Conservation (phyloP, 2,329 filamentous ascomycete genomes). For the Trichoderma atroviride region DNA sequence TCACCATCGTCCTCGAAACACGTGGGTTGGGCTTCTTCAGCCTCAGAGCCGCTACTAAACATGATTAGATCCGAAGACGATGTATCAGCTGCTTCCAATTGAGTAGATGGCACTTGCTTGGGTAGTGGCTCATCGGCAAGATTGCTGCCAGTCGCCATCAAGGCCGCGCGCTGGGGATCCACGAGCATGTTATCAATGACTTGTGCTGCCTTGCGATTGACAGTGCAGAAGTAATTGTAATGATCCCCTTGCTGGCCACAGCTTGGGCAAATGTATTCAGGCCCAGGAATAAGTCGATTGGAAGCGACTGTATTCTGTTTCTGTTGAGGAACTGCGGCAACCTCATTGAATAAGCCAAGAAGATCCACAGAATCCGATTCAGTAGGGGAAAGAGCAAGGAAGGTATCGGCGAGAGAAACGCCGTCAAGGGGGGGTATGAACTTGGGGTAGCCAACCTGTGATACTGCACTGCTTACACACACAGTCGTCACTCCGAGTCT, state of each 20-base stretch:
- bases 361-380: not conserved
- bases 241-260: constrained; percentile 30
- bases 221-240: constrained; percentile 27
- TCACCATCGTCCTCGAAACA: not conserved
- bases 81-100: not conserved
- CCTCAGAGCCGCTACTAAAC: not conserved
- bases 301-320: constrained; percentile 28
- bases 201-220: not conserved
- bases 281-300: constrained; percentile 4
- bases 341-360: not conserved
- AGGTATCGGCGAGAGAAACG: not conserved
- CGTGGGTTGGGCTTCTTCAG: not conserved
- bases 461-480: constrained; percentile 26
- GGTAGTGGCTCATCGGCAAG: not conserved
- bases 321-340: constrained; percentile 30
- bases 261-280: constrained; percentile 29
- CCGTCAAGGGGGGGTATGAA: not conserved
- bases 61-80: not conserved
- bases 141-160: not conserved
- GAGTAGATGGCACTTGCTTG: not conserved
- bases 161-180: not conserved
- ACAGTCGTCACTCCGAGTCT: constrained; percentile 9
- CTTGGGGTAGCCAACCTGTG: constrained; percentile 23
- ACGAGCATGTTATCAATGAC: too few relatives aligned
- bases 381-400: not conserved